Evolutionary conservation across 176 grass and related monocot species (phyloP), one percentile per base, ranked within the genome.

Genomic region (Zoysia pacifica): DNA sequence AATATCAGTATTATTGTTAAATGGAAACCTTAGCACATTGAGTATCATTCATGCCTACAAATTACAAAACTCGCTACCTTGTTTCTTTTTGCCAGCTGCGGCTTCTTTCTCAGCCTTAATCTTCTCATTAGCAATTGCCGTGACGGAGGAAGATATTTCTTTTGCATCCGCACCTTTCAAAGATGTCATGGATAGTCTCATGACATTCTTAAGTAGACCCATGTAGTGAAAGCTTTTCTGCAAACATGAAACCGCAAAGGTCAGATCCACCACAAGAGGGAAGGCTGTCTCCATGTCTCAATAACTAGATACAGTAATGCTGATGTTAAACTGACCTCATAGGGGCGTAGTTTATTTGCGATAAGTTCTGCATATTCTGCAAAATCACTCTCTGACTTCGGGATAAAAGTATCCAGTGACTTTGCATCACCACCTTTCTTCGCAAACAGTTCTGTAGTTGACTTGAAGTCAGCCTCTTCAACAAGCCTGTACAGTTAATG

Each of bases 221-320:
- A 90, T 92, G 75, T 92, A 96, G 74, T 96, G 90, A 76, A 90
- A 96, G 79, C 93, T 96, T 92, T 96, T 96, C 93, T 96, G 86
- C 55, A 73, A 70, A 52, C 53, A 85, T 16, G 10, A 65, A 70
- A 43, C 40, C 35, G 41, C 0, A 11, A 2, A 74, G 20, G 54
- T 91, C 51, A 85, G 85, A 55, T 58, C 5, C 14, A 19, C 63
- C n/a, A 5, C 6, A 18, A 42, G 20, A 16, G 8, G 5, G 45
- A 19, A 35, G 28, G 28, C 28, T 12, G 15, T 19, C 18, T 46
- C 41, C 42, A 19, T n/a, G 8, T 60, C 16, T 46, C 16, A 4
- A 60, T 51, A 62, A 20, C 43, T 9, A 65, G 13, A 69, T 9
- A 46, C 16, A 77, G 36, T 7, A 39, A 8, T 44, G 64, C 47